Percentiles rank a stretch among this genome's conserved stretches.
Evolutionary conservation across 2,329 filamentous ascomycete species (phyloP).

Genomic region (Colletotrichum noveboracense): DNA sequence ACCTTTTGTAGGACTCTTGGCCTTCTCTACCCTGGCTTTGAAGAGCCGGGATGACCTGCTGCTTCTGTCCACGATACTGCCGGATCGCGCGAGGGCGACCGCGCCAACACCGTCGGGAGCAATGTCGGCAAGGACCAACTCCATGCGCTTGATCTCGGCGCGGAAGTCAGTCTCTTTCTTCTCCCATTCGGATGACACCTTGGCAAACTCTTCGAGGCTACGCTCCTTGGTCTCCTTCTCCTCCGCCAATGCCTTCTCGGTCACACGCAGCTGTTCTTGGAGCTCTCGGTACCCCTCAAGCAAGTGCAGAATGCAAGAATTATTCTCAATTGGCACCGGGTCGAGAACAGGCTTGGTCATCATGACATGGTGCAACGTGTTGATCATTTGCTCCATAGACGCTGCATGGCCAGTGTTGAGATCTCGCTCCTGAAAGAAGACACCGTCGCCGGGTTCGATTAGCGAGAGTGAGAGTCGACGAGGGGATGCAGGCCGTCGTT

Average conservation of each 20-base stretch:
- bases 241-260: constrained; percentile 9
- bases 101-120: constrained; percentile 46
- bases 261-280: constrained; percentile 24
- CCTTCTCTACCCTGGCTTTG: constrained; percentile 31
- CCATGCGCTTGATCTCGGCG: constrained; percentile 43
- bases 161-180: constrained; percentile 41
- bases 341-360: constrained; percentile 40
- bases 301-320: constrained; percentile 44
- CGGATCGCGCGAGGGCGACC: constrained; percentile 47
- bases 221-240: constrained; percentile 23
- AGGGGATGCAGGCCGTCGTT: not conserved
- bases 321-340: constrained; percentile 45
- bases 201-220: constrained; percentile 37
- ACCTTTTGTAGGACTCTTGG: constrained; percentile 23
- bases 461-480: not conserved
- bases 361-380: constrained; percentile 45
- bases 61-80: constrained; percentile 46
- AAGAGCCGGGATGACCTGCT: constrained; percentile 32
- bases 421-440: constrained; percentile 20
- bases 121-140: constrained; percentile 36
- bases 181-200: constrained; percentile 42
- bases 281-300: constrained; percentile 40
- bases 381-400: constrained; percentile 47
- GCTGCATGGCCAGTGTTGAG: constrained; percentile 42
- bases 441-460: not conserved